Evolutionary conservation across 202 grass and related monocot species (phyloP), one percentile per base, ranked within the genome.

Genomic region (Zizania palustris): DNA sequence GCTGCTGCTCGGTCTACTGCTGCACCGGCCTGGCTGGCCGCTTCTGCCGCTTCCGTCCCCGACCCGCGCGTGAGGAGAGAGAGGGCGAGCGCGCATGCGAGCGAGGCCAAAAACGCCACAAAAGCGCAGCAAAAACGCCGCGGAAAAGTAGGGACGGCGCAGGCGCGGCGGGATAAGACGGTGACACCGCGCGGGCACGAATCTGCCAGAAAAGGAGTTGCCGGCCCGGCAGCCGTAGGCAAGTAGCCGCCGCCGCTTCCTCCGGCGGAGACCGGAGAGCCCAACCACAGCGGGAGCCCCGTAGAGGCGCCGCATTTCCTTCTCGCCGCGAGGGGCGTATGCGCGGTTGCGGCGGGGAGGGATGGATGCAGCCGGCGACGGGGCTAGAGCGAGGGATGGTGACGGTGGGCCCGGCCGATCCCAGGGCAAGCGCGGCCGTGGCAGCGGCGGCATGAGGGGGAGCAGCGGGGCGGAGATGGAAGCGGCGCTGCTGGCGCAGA

Each of bases 341-440:
- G 73, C 56, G 83, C 63, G 57, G 72, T 11, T 9, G 59, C 60
- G 60, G 21, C 79, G 49, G 46, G 34, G 5, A 40, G 43, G 45
- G 40, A 93, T 93, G 91, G 91, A 93, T 76, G 51, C 70, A 10
- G 78, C 60, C 33, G 86, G 80, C 69, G 85, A 88, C 6, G 79
- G 68, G 56, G 83, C 55, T 44, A 13, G 44, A 28, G 28, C n/a
- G n/a, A n/a, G n/a, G n/a, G n/a, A n/a, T n/a, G n/a, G n/a, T n/a
- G n/a, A n/a, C n/a, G n/a, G n/a, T n/a, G n/a, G n/a, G n/a, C n/a
- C n/a, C n/a, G n/a, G n/a, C n/a, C n/a, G n/a, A n/a, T n/a, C n/a
- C n/a, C n/a, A n/a, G n/a, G n/a, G n/a, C n/a, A 54, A 54, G 51
- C 66, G 66, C n/a, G 7, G 41, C 59, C 49, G 78, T 63, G 83